phyloP scores from a whole-genome alignment of 371 early-diverging fungal genomes.

The Coemansia sp. region DNA sequence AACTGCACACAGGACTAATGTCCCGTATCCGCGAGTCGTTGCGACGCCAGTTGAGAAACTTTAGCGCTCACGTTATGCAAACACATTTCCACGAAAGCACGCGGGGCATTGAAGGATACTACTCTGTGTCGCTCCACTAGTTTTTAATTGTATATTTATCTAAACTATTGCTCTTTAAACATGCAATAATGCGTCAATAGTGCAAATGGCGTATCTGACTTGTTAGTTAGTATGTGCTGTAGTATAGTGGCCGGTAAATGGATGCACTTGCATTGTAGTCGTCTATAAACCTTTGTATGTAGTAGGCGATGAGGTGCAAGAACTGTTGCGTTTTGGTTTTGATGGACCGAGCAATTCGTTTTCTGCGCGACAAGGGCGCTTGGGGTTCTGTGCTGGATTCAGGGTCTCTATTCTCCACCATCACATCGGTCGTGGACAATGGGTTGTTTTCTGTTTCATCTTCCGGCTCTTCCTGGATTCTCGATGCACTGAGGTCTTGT shows the following conservation, averaged over 20 bases:
- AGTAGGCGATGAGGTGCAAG: constrained; percentile 21
- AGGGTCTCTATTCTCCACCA: background rate
- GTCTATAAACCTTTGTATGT: constrained; percentile 6
- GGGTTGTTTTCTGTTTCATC: background rate
- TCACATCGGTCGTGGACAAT: background rate
- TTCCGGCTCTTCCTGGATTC: constrained; percentile 30
- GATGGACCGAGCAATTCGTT: background rate
- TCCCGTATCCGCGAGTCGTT: constrained; percentile 31
- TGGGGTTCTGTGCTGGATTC: background rate
- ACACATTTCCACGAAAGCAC: constrained; percentile 3
- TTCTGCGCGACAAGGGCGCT: constrained; percentile 20
- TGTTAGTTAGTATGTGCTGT: constrained; percentile 9
- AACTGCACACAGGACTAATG: constrained; percentile 6
- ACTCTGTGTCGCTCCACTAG: constrained; percentile 20
- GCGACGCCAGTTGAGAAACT: constrained; percentile 13
- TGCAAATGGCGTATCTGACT: background rate
- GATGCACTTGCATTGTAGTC: constrained; percentile 13
- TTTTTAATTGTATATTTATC: background rate
- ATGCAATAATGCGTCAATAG: background rate
- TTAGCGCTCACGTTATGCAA: constrained; percentile 1
- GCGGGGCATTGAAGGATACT: constrained; percentile 24
- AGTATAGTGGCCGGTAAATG: constrained; percentile 23
- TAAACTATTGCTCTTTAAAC: background rate
- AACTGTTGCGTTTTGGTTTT: constrained; percentile 13
- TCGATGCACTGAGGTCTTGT: constrained; percentile 29